Conservation (phyloP, 1,139 yeast species). For the Arxiozyma bovina region DNA sequence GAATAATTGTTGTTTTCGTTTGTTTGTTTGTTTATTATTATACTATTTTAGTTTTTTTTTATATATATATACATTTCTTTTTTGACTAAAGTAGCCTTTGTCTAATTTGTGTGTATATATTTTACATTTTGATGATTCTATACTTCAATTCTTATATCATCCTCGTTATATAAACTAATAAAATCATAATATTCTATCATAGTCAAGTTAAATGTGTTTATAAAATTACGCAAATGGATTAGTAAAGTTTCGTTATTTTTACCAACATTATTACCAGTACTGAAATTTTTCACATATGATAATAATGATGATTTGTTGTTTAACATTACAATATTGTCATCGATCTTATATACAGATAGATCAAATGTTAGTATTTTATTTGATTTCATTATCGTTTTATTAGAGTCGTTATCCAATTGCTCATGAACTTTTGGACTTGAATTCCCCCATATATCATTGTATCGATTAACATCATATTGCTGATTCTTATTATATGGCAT, state of each 20-base stretch:
- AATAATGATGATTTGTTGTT: neutral
- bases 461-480: neutral
- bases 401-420: neutral
- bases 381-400: conserved; percentile 3
- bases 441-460: neutral
- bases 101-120: neutral
- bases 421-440: neutral
- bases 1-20: neutral
- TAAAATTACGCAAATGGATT: conserved; percentile 4
- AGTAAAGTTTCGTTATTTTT: neutral
- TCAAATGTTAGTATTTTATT: conserved; percentile 5
- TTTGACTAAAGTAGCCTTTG: no score
- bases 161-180: conserved; percentile 14
- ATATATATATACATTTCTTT: conserved; percentile 1
- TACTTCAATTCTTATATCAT: conserved; percentile 20
- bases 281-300: neutral
- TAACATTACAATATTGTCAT: neutral
- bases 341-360: neutral
- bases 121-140: conserved; percentile 9
- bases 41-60: neutral
- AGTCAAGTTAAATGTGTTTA: conserved; percentile 13
- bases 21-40: no score
- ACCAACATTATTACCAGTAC: neutral
- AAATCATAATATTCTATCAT: conserved; percentile 20
- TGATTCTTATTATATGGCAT: conserved; percentile 1